A percentile compares a stretch with the other conserved stretches of the same genome.
Conservation (phyloP, 371 early-diverging fungal genomes). For the Thermomucor indicae-seudaticae region DNA sequence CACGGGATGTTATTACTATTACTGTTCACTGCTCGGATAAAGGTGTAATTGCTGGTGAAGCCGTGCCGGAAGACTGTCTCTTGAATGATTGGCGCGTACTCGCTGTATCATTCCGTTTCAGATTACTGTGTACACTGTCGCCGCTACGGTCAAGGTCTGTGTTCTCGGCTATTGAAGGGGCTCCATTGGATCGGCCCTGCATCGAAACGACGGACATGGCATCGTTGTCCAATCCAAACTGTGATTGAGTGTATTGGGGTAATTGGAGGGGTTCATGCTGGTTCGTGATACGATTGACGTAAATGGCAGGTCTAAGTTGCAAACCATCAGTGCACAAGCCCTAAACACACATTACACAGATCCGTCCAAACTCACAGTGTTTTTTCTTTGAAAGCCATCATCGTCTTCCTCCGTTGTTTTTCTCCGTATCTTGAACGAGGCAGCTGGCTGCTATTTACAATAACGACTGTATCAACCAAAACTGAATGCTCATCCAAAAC, state of each 20-base stretch:
- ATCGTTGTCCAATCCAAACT: conserved; percentile 24
- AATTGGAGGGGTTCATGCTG: conserved; percentile 27
- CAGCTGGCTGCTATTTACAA: conserved; percentile 58
- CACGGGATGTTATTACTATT: too few relatives aligned
- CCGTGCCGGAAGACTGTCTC: conserved; percentile 2
- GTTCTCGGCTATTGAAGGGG: conserved; percentile 10
- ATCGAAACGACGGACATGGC: conserved; percentile 14
- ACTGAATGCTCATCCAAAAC: conserved; percentile 74
- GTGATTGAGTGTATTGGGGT: conserved; percentile 34
- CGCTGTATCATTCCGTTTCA: conserved; percentile 9
- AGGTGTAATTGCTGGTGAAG: conserved; percentile 9
- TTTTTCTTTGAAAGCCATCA: conserved; percentile 24
- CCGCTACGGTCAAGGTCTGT: conserved; percentile 8
- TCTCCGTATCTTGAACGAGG: conserved; percentile 60
- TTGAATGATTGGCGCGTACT: conserved; percentile 7
- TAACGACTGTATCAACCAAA: conserved; percentile 67
- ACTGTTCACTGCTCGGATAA: too few relatives aligned
- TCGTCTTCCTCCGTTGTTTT: conserved; percentile 51
- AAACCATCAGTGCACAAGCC: background rate
- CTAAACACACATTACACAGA: background rate
- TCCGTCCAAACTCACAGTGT: conserved; percentile 22
- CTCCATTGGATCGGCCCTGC: conserved; percentile 5
- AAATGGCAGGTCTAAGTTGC: conserved; percentile 23
- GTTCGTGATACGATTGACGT: conserved; percentile 39
- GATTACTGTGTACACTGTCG: conserved; percentile 8